Base-by-base conservation (phyloP, 2,329 filamentous ascomycete genomes). In the Xylariaceae sp. region DNA sequence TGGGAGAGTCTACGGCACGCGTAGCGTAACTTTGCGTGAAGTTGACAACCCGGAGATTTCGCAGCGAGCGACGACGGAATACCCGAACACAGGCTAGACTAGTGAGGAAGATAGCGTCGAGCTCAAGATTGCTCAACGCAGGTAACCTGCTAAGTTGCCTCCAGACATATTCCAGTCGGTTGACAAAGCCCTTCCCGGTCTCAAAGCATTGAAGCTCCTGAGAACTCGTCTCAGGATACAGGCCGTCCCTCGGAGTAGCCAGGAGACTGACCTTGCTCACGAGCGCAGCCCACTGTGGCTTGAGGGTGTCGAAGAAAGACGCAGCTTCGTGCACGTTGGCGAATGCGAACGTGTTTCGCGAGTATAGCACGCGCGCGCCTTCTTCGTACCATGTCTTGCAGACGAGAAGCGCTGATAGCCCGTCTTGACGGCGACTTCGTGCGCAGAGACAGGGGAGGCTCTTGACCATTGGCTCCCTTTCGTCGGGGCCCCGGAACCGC, bases 351-450 rank as follows among this genome's bases (percentile, higher is more conserved):
- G 39, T 48, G 45, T 56, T 58, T 15, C 54, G 45, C 17, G 42
- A 15, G 38, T 56, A 60, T 12, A 60, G 45, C 2, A 57, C 58
- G 11, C 38, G 42, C 2, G 47, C 54, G 12, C 45, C 54, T 41
- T 56, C 54, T 11, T 45, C 54, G 49, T 60, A 52, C 54, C 54
- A 60, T 22, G 15, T 6, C 32, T 43, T 50, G 38, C 58, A 55
- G 18, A 54, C 51, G 9, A 58, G 49, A 22, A 56, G 36, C 6
- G 43, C 42, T 33, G 46, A 33, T 14, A 58, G 42, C 7, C 49
- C 30, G 11, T 39, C 42, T 2, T 30, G n/a, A 7, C 44, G 33
- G 7, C 14, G 14, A 7, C 52, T 46, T 11, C 58, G 44, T 6
- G 52, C 53, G 39, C 55, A 60, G 4, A 56, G 41, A 41, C 57